Evolutionary conservation across 768 basidiomycete genomes (phyloP), one percentile per base, ranked within the genome.

Genomic region (Crepidotus variabilis): DNA sequence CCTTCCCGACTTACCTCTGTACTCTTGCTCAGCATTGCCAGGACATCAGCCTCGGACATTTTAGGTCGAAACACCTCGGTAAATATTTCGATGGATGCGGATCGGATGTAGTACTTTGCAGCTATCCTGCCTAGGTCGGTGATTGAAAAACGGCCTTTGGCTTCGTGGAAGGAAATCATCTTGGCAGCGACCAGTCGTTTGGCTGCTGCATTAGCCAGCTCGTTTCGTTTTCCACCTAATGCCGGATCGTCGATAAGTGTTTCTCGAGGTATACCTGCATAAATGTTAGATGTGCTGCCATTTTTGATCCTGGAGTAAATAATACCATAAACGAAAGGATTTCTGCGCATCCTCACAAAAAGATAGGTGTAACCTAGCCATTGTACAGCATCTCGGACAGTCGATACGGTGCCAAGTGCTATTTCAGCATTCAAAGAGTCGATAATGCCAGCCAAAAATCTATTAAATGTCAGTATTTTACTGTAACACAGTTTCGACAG

Each of bases 331-430:
- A 87, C 71, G 63, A 85, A 84, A 2, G 96, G 95, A 64, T 94
- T 96, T 67, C 89, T 91, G 48, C 84, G 79, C 94, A 98, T 96
- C 52, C 96, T 83, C 9, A 98, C 94, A 66, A 91, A 94, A 28
- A 98, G 82, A 68, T 98, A 99, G 1, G 97, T 98, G 68, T 97
- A 99, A 14, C 95, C 92, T 43, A 99, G 75, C 97, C 97, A 99
- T 60, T 86, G 86, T 13, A 96, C 85, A 6, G 86, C 97, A 66
- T 99, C 97, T 55, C 78, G 74, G 35, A 87, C 81, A 62, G 84
- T 95, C 1, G 92, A 81, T 22, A 99, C 96, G 1, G 97, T 98
- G 2, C 97, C 96, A 0, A 99, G 81, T 8, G 94, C 79, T 52
- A 99, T 89, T 67, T 99, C 97, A 1, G 94, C 97, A 66, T 98